These are phyloP conservation scores for Leersia perrieri DNA, from an alignment of 176 grass and related monocot species.

Conservation along the genomic window DNA sequence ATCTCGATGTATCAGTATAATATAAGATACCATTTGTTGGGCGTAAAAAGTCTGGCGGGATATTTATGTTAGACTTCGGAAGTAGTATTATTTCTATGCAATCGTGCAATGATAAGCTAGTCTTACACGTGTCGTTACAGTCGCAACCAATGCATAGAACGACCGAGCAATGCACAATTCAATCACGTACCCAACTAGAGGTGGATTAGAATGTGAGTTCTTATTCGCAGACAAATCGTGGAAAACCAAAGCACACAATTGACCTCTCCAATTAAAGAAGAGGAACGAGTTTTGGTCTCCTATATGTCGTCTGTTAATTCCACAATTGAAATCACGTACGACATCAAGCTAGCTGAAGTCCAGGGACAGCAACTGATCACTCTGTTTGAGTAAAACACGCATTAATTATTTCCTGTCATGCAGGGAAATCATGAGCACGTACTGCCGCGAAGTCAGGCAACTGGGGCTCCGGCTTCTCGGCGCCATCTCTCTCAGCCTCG, in stretches of 20 bases:
- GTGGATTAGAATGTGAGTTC: not conserved
- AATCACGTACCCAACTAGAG: not conserved
- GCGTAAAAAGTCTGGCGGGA: too few relatives aligned
- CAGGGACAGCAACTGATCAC: not conserved
- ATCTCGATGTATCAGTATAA: too few relatives aligned
- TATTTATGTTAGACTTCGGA: too few relatives aligned
- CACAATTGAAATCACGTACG: not conserved
- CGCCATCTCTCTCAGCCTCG: slow-evolving; percentile 65
- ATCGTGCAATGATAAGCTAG: too few relatives aligned
- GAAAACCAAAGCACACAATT: not conserved
- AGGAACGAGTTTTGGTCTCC: not conserved
- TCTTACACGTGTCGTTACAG: not conserved
- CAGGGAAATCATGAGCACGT: slow-evolving; percentile 58
- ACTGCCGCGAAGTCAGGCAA: slow-evolving; percentile 56
- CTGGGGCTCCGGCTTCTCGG: slow-evolving; percentile 57
- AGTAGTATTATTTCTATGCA: too few relatives aligned
- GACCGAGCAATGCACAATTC: not conserved
- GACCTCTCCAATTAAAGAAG: not conserved
- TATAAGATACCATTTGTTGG: too few relatives aligned
- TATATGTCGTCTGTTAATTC: not conserved
- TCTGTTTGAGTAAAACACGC: not conserved
- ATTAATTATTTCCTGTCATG: not conserved
- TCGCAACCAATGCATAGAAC: not conserved
- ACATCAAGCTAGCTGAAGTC: not conserved
- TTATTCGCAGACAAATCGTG: not conserved